Evolutionary conservation across 1,139 yeast species (phyloP).

Genomic region (Debaryomyces sp.): DNA sequence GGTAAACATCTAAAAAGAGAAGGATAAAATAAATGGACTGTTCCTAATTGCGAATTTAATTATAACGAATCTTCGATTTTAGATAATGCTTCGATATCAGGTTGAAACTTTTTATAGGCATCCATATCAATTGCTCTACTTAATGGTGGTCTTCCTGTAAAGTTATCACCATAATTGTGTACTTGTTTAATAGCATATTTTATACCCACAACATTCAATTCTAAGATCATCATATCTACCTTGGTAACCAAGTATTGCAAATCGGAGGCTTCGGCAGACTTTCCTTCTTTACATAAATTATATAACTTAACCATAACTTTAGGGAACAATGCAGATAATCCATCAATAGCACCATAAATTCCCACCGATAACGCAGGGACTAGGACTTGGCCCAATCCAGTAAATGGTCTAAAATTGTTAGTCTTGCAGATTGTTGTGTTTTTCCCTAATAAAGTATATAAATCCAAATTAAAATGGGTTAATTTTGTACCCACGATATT

Average conservation of each 20-base stretch:
- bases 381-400: slow-evolving; percentile 51
- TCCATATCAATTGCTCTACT: slow-evolving; percentile 1
- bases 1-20: neutral
- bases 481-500: slow-evolving; percentile 45
- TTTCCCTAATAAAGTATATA: slow-evolving; percentile 33
- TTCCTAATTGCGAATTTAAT: neutral
- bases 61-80: slow-evolving; percentile 16
- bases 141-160: slow-evolving; percentile 23
- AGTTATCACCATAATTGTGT: slow-evolving; percentile 20
- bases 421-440: slow-evolving; percentile 29
- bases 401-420: slow-evolving; percentile 40
- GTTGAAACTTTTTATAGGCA: slow-evolving; percentile 8
- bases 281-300: slow-evolving; percentile 27
- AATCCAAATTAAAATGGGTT: slow-evolving; percentile 42
- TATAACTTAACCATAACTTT: slow-evolving; percentile 40
- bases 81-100: slow-evolving; percentile 12
- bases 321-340: slow-evolving; percentile 46
- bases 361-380: slow-evolving; percentile 48
- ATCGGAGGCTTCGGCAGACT: slow-evolving; percentile 38
- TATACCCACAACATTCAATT: slow-evolving; percentile 45
- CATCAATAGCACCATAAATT: slow-evolving; percentile 48
- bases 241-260: slow-evolving; percentile 41
- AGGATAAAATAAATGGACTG: neutral
- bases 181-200: slow-evolving; percentile 40
- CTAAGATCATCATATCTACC: slow-evolving; percentile 44